These are phyloP conservation scores for Talaromyces funiculosus DNA, from an alignment of 2,329 filamentous ascomycete genomes.

Conservation along the genomic window DNA sequence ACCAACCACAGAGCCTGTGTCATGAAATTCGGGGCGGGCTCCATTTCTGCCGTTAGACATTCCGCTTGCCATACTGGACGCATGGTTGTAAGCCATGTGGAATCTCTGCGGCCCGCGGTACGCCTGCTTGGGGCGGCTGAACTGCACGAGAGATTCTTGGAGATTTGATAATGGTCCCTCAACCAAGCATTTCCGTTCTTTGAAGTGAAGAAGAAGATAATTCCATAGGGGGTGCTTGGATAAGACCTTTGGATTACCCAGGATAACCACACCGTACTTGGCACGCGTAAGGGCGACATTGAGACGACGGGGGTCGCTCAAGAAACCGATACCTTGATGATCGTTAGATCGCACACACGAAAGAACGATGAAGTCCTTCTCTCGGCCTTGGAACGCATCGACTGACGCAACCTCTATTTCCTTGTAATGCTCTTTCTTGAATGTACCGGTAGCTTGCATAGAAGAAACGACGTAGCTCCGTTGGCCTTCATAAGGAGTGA, in stretches of 20 bases:
- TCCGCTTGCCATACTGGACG: constrained; percentile 53
- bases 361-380: constrained; percentile 98
- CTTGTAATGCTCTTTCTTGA: constrained; percentile 98
- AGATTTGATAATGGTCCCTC: constrained; percentile 92
- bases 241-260: constrained; percentile 94
- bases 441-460: constrained; percentile 97
- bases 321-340: constrained; percentile 96
- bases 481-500: constrained; percentile 97
- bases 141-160: constrained; percentile 92
- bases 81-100: constrained; percentile 70
- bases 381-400: constrained; percentile 96
- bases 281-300: constrained; percentile 96
- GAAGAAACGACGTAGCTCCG: constrained; percentile 97
- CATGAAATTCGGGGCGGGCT: constrained; percentile 53
- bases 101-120: constrained; percentile 86
- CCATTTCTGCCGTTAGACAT: constrained; percentile 49
- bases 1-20: constrained; percentile 83
- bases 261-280: constrained; percentile 92
- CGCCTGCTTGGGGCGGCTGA: constrained; percentile 85
- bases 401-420: constrained; percentile 98
- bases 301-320: constrained; percentile 93
- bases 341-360: constrained; percentile 98
- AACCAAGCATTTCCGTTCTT: constrained; percentile 91
- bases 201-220: constrained; percentile 89
- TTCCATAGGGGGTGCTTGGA: constrained; percentile 99